Percentiles rank a stretch among this genome's conserved stretches.
Evolutionary conservation across 176 grass and related monocot species (phyloP).

Genomic region (Raddia guianensis): DNA sequence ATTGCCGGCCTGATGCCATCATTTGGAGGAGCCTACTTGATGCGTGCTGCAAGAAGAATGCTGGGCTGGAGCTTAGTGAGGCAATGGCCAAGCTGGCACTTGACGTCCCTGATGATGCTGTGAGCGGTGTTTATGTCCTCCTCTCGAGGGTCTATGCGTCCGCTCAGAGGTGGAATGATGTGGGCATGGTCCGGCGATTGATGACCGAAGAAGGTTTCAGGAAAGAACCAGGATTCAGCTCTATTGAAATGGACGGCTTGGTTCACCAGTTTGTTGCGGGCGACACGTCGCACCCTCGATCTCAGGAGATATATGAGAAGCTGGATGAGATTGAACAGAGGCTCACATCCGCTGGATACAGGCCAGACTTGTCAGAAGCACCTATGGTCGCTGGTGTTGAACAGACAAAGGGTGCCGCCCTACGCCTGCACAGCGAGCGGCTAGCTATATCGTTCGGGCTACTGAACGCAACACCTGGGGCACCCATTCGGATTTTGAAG

Average conservation of each 20-base stretch:
- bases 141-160: slow-evolving; percentile 80
- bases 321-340: slow-evolving; percentile 54
- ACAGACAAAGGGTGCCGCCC: slow-evolving; percentile 43
- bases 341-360: slow-evolving; percentile 60
- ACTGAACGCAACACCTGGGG: slow-evolving; percentile 41
- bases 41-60: slow-evolving; percentile 68
- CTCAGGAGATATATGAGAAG: slow-evolving; percentile 62
- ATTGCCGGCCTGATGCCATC: slow-evolving; percentile 64
- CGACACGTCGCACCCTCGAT: slow-evolving; percentile 71
- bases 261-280: slow-evolving; percentile 83
- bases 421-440: slow-evolving; percentile 77
- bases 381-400: slow-evolving; percentile 53
- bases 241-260: slow-evolving; percentile 66
- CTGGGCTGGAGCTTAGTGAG: slow-evolving; percentile 60
- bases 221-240: slow-evolving; percentile 86
- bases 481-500: slow-evolving; percentile 78
- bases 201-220: slow-evolving; percentile 68
- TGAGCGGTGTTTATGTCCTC: slow-evolving; percentile 71
- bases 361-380: slow-evolving; percentile 67
- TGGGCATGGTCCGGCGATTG: slow-evolving; percentile 62
- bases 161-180: slow-evolving; percentile 80
- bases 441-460: slow-evolving; percentile 84
- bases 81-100: slow-evolving; percentile 68
- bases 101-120: slow-evolving; percentile 63
- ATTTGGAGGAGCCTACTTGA: slow-evolving; percentile 90